Evolutionary conservation across 2,329 filamentous ascomycete genomes (phyloP).

Genomic region (Fusarium sp.): DNA sequence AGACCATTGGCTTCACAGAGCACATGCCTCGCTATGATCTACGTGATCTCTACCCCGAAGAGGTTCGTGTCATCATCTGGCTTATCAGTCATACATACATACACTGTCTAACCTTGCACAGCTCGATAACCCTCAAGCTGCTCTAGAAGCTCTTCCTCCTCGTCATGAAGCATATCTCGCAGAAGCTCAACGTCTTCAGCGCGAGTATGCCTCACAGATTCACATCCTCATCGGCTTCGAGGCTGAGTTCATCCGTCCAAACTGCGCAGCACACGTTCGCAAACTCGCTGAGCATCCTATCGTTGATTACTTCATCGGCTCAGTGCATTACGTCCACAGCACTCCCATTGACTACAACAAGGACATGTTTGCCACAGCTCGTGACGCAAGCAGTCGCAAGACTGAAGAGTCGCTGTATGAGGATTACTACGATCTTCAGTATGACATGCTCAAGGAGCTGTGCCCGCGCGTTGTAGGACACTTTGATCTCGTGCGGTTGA

Average conservation of each 20-base stretch:
- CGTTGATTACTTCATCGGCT: slow-evolving; percentile 92
- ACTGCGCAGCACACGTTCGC: slow-evolving; percentile 65
- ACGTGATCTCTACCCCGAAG: slow-evolving; percentile 90
- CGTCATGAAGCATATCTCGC: slow-evolving; percentile 76
- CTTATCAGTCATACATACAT: not conserved
- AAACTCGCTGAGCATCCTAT: slow-evolving; percentile 67
- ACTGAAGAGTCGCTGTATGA: slow-evolving; percentile 78
- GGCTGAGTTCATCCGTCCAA: slow-evolving; percentile 86
- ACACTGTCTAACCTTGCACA: slow-evolving; percentile 38
- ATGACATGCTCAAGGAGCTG: slow-evolving; percentile 78
- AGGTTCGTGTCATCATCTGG: slow-evolving; percentile 59
- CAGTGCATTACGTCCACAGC: slow-evolving; percentile 87
- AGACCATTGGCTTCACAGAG: slow-evolving; percentile 87
- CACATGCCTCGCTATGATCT: slow-evolving; percentile 86
- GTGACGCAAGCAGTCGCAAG: slow-evolving; percentile 50
- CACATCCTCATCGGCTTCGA: slow-evolving; percentile 90
- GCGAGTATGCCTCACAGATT: slow-evolving; percentile 75
- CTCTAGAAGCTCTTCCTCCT: slow-evolving; percentile 58
- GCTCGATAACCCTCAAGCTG: slow-evolving; percentile 60
- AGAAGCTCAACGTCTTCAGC: slow-evolving; percentile 78
- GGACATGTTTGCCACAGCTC: slow-evolving; percentile 66
- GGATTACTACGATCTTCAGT: slow-evolving; percentile 89
- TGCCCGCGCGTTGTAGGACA: slow-evolving; percentile 86
- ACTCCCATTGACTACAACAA: slow-evolving; percentile 90
- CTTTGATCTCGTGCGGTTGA: slow-evolving; percentile 88